These are phyloP conservation scores for Brachypodium distachyon DNA, from an alignment of 202 grass and related monocot genomes.

Conservation along the genomic window DNA sequence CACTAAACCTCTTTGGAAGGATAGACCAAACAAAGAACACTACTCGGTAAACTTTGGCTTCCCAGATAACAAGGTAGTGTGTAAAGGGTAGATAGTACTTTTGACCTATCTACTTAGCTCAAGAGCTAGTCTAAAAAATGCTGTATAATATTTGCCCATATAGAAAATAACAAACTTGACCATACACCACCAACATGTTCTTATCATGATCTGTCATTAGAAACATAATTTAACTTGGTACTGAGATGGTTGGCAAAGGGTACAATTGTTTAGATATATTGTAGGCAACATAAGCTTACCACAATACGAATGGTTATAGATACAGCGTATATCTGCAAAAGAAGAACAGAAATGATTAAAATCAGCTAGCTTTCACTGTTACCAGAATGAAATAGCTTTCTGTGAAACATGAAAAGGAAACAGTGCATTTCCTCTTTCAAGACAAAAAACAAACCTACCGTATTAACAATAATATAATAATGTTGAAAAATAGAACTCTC, in stretches of 20 bases:
- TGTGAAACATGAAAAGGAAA: not conserved
- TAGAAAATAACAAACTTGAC: not conserved
- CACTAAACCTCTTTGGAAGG: not conserved
- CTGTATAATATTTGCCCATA: not conserved
- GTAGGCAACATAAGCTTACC: constrained; percentile 39
- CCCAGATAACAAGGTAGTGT: not conserved
- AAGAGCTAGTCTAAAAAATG: not conserved
- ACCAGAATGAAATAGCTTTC: constrained; percentile 12
- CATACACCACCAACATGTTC: not conserved
- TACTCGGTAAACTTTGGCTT: not conserved
- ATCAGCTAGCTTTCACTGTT: constrained; percentile 1
- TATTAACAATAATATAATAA: not conserved
- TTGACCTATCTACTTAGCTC: not conserved
- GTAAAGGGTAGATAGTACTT: not conserved
- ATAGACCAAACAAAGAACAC: not conserved
- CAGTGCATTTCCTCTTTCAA: not conserved
- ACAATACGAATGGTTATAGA: constrained; percentile 75
- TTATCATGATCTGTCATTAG: not conserved
- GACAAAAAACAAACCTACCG: not conserved
- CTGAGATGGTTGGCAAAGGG: not conserved
- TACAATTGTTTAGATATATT: not conserved
- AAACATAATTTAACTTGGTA: not conserved
- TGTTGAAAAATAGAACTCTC: not conserved
- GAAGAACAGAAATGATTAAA: not conserved
- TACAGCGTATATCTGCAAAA: constrained; percentile 66